Base-by-base conservation (phyloP, 2,329 filamentous ascomycete genomes). In the Cladosporium phlei region DNA sequence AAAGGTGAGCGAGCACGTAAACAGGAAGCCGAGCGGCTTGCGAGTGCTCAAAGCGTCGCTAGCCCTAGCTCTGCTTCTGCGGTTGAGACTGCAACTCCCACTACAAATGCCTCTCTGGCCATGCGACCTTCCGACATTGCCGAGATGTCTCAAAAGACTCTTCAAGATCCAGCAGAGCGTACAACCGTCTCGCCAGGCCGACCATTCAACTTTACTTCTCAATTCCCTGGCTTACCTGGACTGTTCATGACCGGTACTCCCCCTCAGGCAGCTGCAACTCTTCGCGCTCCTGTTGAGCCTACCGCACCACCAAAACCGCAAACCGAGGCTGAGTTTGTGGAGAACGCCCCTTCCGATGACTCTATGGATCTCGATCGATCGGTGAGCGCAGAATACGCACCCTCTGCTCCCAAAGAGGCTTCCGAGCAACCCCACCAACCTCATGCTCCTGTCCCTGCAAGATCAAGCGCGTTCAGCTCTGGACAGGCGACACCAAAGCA, bases 401-500 rank as follows among this genome's bases (percentile, higher is more conserved):
- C 37, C 27, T 38, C 35, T 2, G 34, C 16, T 4, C 24, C 24
- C 24, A 11, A 25, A 25, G 24, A 28, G 11, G 22, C 35, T 11
- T 21, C 24, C n/a, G 22, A n/a, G 6, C 21, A 27, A 8, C 27
- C 7, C 6, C 7, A 21, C 17, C 16, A 10, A 5, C 19, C 24
- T 22, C 11, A 44, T 11, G 4, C 14, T 8, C 25, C 30, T 4
- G 11, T 33, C 12, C 21, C 30, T 9, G 9, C 14, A 19, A 44
- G 50, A 9, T 14, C 10, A 14, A 19, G 21, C 11, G 16, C 25
- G 3, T 33, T 37, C 4, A 58, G 61, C 1, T 45, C 42, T 16
- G 42, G 42, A 21, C 30, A 22, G 11, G 57, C 62, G 2, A 58
- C 66, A 1, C 62, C 63, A 12, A 86, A 86, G 56, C 79, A 83